Evolutionary conservation across 2,329 filamentous ascomycete species (phyloP), one percentile per base, ranked within the genome.

Genomic region (Stylonectria norvegica): DNA sequence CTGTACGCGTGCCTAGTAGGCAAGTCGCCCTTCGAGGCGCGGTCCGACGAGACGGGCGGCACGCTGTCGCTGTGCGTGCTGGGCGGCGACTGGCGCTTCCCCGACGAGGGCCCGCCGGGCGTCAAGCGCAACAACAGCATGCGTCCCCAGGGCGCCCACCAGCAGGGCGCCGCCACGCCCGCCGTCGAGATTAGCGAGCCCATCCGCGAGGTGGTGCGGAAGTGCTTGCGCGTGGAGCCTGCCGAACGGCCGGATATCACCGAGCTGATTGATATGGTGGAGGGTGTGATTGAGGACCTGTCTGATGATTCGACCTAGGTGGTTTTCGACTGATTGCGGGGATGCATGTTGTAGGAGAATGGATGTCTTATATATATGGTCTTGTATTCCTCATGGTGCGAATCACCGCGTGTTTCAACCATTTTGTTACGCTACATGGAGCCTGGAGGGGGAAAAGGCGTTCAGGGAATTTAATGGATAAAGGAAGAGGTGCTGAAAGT

Each of bases 1-100:
- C 74, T 98, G 31, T 98, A 95, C 67, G 93, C 93, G 25, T 97
- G 93, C 59, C 76, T 98, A 8, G 89, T 97, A 19, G 93, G 93
- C 50, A 97, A 98, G 67, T 94, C 87, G 11, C 93, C 93, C 2
- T 98, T 98, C 57, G 93, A 98, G 71, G 87, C 90, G 62, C 84
- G 93, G 46, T 91, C 85, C 51, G 93, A 98, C 64, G 91, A 98
- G 71, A 97, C 93, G 0, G 93, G 93, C 50, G 93, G 93, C 31
- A 93, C 86, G 50, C 70, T 98, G 49, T 94, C 86, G 53, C 86
- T 97, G 53, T 97, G 91, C 62, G 87, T 97, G 14, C 71, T 95
- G 12, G 87, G 89, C 45, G 93, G 91, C 27, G 91, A 97, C 67
- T 98, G 93, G 91, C 78, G 89, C 36, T 98, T 97, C 65, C 93